Base-by-base conservation (phyloP, 163 green algal species). In the Trebouxiophyceae sp. region DNA sequence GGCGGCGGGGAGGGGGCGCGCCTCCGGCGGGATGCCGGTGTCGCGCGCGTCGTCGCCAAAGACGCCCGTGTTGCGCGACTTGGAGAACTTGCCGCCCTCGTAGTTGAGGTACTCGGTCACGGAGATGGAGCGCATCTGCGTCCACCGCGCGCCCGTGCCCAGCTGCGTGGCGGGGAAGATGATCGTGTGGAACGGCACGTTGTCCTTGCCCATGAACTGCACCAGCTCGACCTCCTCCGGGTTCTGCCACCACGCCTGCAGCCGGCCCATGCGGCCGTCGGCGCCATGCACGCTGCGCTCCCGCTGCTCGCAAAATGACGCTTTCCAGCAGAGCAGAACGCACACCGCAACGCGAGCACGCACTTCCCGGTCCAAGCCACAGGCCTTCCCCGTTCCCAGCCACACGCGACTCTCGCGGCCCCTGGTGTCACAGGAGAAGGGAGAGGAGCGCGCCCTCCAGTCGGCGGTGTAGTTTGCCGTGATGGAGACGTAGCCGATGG, bases 201-300 rank as follows among this genome's bases (percentile, higher is more conserved):
- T 98, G 85, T 98, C 93, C 80, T 98, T 98, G 72, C 93, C 93
- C 93, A 98, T 98, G 77, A 98, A 98, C 81, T 98, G 93, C 26
- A 97, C 89, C 69, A 98, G 76, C 81, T 98, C 93, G 68, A 98
- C 93, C 33, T 98, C 82, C 4, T 86, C 55, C 7, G 82, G 82
- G 69, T 84, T 85, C 65, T 85, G 79, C 84, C 84, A 91, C 85
- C 87, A 91, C 27, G 74, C 67, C 66, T 77, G 32, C 66, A n/a
- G n/a, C n/a, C n/a, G n/a, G n/a, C n/a, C n/a, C n/a, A n/a, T n/a
- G n/a, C n/a, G n/a, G n/a, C n/a, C n/a, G n/a, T n/a, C n/a, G n/a
- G n/a, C n/a, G n/a, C n/a, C n/a, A n/a, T n/a, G n/a, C n/a, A n/a
- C n/a, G n/a, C n/a, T n/a, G n/a, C n/a, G n/a, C n/a, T n/a, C n/a